Base-by-base conservation (phyloP, 192 early-diverging fungal genomes). In the Coemansia sp. region DNA sequence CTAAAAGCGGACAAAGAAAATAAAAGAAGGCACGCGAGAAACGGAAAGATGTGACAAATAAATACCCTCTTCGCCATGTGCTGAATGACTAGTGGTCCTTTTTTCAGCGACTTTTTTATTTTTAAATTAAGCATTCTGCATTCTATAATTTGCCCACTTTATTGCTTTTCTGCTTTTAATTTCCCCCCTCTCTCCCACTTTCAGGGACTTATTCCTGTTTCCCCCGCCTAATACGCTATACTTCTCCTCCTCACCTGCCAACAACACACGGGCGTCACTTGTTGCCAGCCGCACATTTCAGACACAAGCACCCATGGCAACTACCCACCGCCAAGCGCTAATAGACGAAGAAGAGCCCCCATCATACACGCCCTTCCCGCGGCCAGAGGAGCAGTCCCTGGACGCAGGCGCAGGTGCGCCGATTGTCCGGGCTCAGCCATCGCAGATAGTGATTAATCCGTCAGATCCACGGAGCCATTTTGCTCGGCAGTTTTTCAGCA, bases 341-440 rank as follows among this genome's bases (percentile, higher is more conserved):
- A 27, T 59, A 18, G 53, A 57, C n/a, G 53, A 65, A n/a, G 62
- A 71, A 3, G 69, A 65, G 47, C 52, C 75, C 14, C 75, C 75
- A 50, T 56, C 39, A 30, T 78, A 78, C 63, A 69, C 75, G 7
- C 63, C 63, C n/a, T 71, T 78, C 8, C 75, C 75, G 20, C 62
- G 62, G 7, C 58, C 62, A 10, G 69, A 78, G 50, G 75, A 78
- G 46, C 67, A 68, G 67, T 72, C 66, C 16, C 49, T 78, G 51
- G 75, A 78, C 28, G 75, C 75, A 16, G 75, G 75, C 7, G 75
- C 75, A 10, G 75, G 75, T 9, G 67, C 75, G 8, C 75, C 75
- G 11, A 78, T 78, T 62, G 75, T 72, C 20, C 65, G 75, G 20
- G 56, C 60, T 5, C 66, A 63, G 56, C 47, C 75, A 48, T 45